Base-by-base conservation (phyloP, 495 filamentous ascomycete species). In the Cryomyces minteri region DNA sequence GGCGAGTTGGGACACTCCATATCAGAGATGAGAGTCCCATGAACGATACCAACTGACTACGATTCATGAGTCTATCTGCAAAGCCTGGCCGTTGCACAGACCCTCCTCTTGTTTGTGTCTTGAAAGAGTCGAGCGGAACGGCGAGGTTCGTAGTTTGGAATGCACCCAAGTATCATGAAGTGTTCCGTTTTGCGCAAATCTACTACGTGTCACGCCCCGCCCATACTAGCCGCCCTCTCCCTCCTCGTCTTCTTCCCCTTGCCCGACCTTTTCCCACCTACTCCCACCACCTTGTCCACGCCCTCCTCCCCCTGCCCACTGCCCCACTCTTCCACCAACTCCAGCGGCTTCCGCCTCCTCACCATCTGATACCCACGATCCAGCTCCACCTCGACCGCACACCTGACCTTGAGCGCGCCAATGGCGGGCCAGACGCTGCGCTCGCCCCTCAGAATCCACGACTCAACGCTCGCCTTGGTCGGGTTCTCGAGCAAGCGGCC, bases 391-490 rank as follows among this genome's bases (percentile, higher is more conserved):
- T 96, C 88, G 10, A 95, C 69, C 14, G 78, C 81, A 55, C 84
- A 87, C n/a, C 88, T 66, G 5, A 93, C 76, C 53, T 77, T 80
- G 44, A 96, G 63, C 10, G 86, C 84, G 30, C 75, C 75, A 39
- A 93, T 73, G n/a, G 85, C 84, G 4, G 88, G 88, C 88, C 88
- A 96, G 0, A 93, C 84, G 44, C 82, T 84, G 36, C 80, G 61
- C 63, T 95, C 88, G 6, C 88, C 88, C 38, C 80, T 69, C 14
- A 77, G 57, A 47, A 88, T 85, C 88, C 88, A 95, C 49, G 88
- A 80, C 29, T 85, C 77, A 8, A 95, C 62, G 25, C 76, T 74
- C 45, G 79, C 73, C 42, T 72, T 68, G 12, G 78, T 88, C 4
- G 88, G 88, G 30, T 77, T 82, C 52, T 90, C 82, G 32, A 94